A percentile compares a stretch with the other conserved stretches of the same genome.
Conservation (phyloP, 2,329 filamentous ascomycete species). For the Monosporascus sp. region DNA sequence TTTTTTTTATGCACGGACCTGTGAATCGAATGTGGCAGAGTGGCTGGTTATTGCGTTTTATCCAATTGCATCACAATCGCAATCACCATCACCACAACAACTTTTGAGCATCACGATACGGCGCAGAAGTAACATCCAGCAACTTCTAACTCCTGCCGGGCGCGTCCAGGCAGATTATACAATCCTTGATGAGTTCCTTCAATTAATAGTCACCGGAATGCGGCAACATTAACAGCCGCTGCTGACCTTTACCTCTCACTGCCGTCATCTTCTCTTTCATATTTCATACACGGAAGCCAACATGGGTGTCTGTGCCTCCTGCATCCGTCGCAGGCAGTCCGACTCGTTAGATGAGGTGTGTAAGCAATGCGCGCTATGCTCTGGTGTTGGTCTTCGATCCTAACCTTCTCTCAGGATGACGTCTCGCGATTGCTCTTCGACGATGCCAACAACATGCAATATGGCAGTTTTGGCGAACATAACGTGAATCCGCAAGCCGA, state of each 20-base stretch:
- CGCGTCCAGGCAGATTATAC: constrained; percentile 27
- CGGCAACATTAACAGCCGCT: neutral
- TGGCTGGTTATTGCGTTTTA: too few relatives aligned
- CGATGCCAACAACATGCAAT: constrained; percentile 53
- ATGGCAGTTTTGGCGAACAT: constrained; percentile 58
- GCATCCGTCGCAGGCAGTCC: constrained; percentile 46
- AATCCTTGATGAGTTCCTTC: constrained; percentile 23
- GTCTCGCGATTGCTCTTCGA: constrained; percentile 56
- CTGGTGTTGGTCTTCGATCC: neutral
- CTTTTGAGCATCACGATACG: too few relatives aligned
- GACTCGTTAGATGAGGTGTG: constrained; percentile 52
- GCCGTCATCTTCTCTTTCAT: neutral
- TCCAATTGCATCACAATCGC: too few relatives aligned
- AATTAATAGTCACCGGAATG: constrained; percentile 7
- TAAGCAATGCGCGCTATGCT: neutral
- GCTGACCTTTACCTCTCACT: constrained; percentile 2
- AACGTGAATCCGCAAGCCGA: constrained; percentile 51
- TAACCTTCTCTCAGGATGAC: constrained; percentile 40
- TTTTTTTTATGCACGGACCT: too few relatives aligned
- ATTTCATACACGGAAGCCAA: neutral
- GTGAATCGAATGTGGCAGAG: too few relatives aligned
- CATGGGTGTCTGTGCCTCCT: constrained; percentile 60
- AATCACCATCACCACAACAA: too few relatives aligned
- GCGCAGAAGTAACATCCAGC: neutral
- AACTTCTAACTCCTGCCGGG: constrained; percentile 28